These are phyloP conservation scores for Gastrolobium villosum DNA, from an alignment of 306 rosid species.

Conservation along the genomic window DNA sequence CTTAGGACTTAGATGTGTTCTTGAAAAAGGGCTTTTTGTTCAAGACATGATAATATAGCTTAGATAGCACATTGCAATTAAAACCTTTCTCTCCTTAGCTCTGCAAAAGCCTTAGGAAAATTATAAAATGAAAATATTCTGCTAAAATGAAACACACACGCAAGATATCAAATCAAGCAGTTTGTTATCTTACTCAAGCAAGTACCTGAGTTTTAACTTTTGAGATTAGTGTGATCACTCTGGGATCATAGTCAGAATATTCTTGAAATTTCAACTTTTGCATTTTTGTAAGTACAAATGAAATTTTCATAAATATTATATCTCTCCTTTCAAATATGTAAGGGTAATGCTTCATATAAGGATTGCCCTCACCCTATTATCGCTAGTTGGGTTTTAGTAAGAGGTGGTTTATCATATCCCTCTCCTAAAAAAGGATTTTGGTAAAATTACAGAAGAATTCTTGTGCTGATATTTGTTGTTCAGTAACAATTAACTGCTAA, in stretches of 20 bases:
- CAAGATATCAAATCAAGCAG: background rate
- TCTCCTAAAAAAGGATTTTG: no score
- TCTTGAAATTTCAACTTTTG: no score
- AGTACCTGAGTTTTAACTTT: background rate
- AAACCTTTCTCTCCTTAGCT: background rate
- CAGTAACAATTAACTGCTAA: no score
- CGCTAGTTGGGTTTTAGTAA: no score
- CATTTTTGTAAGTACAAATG: no score
- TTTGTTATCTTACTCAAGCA: background rate
- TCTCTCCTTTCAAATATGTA: no score
- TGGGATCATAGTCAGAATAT: background rate
- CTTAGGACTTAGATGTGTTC: background rate
- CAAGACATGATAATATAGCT: background rate
- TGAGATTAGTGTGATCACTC: background rate
- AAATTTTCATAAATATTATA: no score
- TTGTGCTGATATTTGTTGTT: no score
- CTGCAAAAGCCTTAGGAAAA: background rate
- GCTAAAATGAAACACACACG: background rate
- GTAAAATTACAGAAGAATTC: no score
- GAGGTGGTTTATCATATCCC: no score
- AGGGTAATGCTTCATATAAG: no score
- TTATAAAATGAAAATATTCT: background rate
- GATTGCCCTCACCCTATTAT: no score
- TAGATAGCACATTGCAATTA: background rate
- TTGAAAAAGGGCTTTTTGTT: background rate